Evolutionary conservation across 2,329 filamentous ascomycete genomes (phyloP).

Genomic region (Pestalotiopsis sp.): DNA sequence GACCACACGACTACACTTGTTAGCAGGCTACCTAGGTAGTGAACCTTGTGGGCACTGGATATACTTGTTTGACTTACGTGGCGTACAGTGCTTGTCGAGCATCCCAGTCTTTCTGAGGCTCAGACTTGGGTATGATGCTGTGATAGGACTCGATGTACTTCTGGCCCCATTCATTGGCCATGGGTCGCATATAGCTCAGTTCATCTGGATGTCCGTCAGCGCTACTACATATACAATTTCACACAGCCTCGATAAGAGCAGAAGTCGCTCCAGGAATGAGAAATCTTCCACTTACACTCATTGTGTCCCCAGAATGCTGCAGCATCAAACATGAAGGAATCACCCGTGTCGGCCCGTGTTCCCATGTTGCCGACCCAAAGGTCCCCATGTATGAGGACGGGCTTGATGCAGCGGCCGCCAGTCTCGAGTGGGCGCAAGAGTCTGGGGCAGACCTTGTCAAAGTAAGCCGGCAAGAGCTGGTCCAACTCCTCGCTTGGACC

Average conservation of each 20-base stretch:
- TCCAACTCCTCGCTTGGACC: conserved; percentile 31
- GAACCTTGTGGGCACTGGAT: too few species aligned
- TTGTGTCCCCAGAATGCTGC: conserved; percentile 29
- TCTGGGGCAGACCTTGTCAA: conserved; percentile 38
- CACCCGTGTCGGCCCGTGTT: conserved; percentile 19
- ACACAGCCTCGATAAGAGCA: background rate
- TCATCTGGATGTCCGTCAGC: background rate
- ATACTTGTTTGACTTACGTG: background rate
- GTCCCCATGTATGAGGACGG: conserved; percentile 37
- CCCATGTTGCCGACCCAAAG: conserved; percentile 29
- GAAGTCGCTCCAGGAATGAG: background rate
- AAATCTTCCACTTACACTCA: conserved; percentile 18
- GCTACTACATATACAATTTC: too few species aligned
- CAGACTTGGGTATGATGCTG: background rate
- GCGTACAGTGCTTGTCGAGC: background rate
- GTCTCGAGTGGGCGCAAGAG: conserved; percentile 39
- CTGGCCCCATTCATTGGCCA: background rate
- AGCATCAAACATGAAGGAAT: conserved; percentile 27
- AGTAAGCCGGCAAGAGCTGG: conserved; percentile 15
- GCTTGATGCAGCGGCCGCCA: conserved; percentile 36
- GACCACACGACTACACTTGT: background rate
- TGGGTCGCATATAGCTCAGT: background rate
- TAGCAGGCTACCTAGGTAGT: background rate
- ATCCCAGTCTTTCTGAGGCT: background rate
- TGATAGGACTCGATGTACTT: background rate